These are phyloP conservation scores for Stephanodiscus triporus DNA, from an alignment of 108 stramenopile species.

Conservation along the genomic window DNA sequence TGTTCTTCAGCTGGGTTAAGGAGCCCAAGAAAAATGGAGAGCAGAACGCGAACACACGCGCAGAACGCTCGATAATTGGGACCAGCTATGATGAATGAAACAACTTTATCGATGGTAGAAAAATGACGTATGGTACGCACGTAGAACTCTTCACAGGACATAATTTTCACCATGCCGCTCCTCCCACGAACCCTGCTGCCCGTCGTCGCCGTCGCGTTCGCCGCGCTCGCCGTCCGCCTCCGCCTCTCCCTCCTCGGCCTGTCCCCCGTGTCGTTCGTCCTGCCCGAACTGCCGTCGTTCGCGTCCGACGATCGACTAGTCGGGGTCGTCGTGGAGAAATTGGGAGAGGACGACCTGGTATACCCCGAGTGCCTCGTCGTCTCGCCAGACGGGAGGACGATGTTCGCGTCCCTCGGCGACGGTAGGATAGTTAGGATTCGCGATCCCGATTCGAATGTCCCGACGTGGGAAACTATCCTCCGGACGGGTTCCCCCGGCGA, in stretches of 20 bases:
- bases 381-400: neutral
- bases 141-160: too few species aligned
- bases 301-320: constrained; percentile 3
- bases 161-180: neutral
- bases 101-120: too few species aligned
- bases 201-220: neutral
- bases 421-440: constrained; percentile 11
- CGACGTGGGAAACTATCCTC: neutral
- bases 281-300: constrained; percentile 2
- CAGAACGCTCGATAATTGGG: too few species aligned
- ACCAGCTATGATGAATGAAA: too few species aligned
- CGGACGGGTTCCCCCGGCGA: constrained; percentile 3
- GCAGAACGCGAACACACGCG: too few species aligned
- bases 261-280: constrained; percentile 7
- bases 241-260: constrained; percentile 4
- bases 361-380: constrained; percentile 24
- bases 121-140: too few species aligned
- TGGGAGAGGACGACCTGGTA: constrained; percentile 17
- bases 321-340: constrained; percentile 3
- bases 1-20: too few species aligned
- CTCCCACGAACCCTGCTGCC: neutral
- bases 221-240: neutral
- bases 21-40: too few species aligned
- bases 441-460: neutral
- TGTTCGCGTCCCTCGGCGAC: constrained; percentile 31